These are phyloP conservation scores for Yarrowia galli DNA, from an alignment of 1,139 yeast species.

Conservation along the genomic window DNA sequence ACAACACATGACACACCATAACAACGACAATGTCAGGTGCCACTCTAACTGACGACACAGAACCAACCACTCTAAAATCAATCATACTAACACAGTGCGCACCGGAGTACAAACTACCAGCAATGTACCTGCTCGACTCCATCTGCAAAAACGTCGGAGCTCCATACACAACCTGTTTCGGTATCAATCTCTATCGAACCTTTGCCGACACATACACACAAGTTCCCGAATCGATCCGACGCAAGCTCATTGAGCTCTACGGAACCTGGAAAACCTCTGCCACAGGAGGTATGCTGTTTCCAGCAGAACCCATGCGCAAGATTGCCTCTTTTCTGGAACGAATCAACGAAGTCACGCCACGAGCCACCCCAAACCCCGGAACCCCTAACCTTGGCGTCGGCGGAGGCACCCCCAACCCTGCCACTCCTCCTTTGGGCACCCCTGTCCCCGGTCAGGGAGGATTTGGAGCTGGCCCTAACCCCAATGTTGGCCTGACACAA, in stretches of 20 bases:
- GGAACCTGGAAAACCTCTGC: conserved; percentile 85
- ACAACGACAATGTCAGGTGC: too few relatives aligned
- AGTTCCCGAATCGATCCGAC: conserved; percentile 77
- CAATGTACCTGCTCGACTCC: conserved; percentile 88
- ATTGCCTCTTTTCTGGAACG: conserved; percentile 71
- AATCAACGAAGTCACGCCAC: conserved; percentile 7
- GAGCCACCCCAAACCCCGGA: conserved; percentile 1
- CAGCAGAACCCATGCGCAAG: conserved; percentile 69
- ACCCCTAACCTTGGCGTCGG: conserved; percentile 7
- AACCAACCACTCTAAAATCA: too few relatives aligned
- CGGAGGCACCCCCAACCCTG: neutral
- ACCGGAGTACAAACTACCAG: conserved; percentile 83
- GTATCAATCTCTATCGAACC: conserved; percentile 67
- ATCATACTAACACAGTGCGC: conserved; percentile 54
- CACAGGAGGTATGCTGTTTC: conserved; percentile 69
- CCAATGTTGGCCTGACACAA: conserved; percentile 4
- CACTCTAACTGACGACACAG: too few relatives aligned
- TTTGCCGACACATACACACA: conserved; percentile 80
- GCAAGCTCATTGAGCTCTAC: conserved; percentile 75
- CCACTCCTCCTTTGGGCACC: conserved; percentile 2
- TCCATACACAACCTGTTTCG: conserved; percentile 81
- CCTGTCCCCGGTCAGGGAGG: neutral
- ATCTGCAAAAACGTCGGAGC: conserved; percentile 89
- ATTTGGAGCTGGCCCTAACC: neutral
- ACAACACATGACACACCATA: too few relatives aligned